Base-by-base conservation (phyloP, 805 yeast genomes). In the Candida easanensis region DNA sequence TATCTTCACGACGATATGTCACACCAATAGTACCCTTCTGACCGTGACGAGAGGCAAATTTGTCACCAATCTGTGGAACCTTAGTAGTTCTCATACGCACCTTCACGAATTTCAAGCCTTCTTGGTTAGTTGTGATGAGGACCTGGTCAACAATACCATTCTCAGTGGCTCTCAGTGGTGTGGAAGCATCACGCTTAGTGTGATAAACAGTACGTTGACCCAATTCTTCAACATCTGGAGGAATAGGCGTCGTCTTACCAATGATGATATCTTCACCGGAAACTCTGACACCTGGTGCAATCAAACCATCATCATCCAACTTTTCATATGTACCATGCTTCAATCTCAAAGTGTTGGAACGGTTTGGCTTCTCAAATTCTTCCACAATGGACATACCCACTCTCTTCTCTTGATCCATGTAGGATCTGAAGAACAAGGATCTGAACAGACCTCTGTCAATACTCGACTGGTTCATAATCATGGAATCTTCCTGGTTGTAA, bases 1-100 rank as follows among this genome's bases (percentile, higher is more conserved):
- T 91, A 65, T 93, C 99, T 68, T 93, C 99, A 65, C 91, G 93
- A 65, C 97, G 80, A 64, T 91, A 93, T 0, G 99, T 93, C 51
- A 93, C 93, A 82, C 99, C 99, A 68, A 93, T 90, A 17, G 99
- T 93, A 84, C 99, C 99, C 73, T 93, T 93, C 70, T 93, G 99
- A 65, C 99, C 99, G 76, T 93, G 99, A 72, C 99, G 87, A 33
- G 98, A 91, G 6, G 99, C 98, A 70, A 93, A 93, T 70, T 93
- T 93, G 69, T 93, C 99, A 68, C 99, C 99, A 68, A 93, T 91
- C 70, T 93, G 99, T 11, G 99, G 99, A 36, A 91, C 77, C 70
- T 95, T 93, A 4, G 99, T 93, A 1, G 99, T 93, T 77, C 99
- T 87, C 88, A 95, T 93, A 71, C 99, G 82, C 37, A 93, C 98